Evolutionary conservation across 75 land plant species (phyloP).

Genomic region (Chamaecyparis obtusa): DNA sequence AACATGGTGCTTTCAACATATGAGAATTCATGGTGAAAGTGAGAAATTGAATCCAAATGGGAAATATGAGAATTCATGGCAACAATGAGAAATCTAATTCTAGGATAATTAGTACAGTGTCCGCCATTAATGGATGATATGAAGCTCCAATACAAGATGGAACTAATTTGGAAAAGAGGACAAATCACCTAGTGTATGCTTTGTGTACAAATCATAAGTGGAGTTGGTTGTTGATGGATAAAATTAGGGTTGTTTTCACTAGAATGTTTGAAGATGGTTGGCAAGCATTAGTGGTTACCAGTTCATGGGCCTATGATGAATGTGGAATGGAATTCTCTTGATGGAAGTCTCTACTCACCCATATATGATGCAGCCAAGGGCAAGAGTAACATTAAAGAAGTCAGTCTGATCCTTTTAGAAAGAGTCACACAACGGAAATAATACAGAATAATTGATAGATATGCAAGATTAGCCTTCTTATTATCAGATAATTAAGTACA

Average conservation of each 20-base stretch:
- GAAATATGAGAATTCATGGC: too few species aligned
- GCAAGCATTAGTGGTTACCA: not conserved
- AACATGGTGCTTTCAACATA: too few species aligned
- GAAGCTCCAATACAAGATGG: not conserved
- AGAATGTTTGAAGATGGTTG: not conserved
- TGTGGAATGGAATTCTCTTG: conserved; percentile 47
- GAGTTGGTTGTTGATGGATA: not conserved
- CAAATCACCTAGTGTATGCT: not conserved
- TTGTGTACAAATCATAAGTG: not conserved
- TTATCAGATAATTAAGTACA: too few species aligned
- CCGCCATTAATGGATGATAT: not conserved
- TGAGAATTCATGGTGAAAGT: too few species aligned
- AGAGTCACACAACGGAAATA: too few species aligned
- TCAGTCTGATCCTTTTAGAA: too few species aligned
- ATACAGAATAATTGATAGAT: too few species aligned
- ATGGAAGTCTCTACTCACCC: conserved; percentile 55
- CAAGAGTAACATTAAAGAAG: too few species aligned
- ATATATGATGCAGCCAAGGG: conserved; percentile 65
- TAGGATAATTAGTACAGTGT: not conserved
- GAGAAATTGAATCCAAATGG: too few species aligned
- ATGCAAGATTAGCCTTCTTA: too few species aligned
- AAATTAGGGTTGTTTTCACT: not conserved
- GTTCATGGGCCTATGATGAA: conserved; percentile 29
- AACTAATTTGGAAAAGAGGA: not conserved
- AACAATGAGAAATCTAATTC: too few species aligned